Conservation (phyloP, 176 grass and related monocot species). For the Aegilops bicornis region DNA sequence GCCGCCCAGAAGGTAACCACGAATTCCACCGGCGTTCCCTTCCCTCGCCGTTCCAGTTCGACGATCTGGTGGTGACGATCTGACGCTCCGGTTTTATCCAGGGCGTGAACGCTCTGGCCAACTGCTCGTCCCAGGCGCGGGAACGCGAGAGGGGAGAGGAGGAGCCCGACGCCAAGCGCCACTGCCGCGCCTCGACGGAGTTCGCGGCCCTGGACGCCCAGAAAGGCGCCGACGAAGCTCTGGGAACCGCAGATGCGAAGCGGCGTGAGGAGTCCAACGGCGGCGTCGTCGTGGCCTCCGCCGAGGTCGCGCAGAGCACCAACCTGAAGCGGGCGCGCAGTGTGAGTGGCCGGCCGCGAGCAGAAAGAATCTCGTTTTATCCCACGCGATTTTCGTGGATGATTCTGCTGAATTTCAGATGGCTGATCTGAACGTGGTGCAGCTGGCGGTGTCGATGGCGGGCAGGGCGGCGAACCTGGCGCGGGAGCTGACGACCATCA, state of each 20-base stretch:
- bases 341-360: neutral
- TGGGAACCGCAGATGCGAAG: neutral
- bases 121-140: conserved; percentile 20
- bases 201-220: neutral
- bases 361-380: neutral
- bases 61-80: neutral
- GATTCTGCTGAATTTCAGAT: too few relatives aligned
- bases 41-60: neutral
- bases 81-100: neutral
- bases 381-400: too few relatives aligned
- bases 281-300: neutral
- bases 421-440: neutral
- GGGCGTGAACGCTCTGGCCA: conserved; percentile 34
- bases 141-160: conserved; percentile 13
- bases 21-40: too few relatives aligned
- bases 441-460: conserved; percentile 87
- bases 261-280: neutral
- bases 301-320: conserved; percentile 44
- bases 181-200: neutral
- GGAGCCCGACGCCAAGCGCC: conserved; percentile 36
- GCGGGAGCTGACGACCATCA: conserved; percentile 83
- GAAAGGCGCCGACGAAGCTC: too few relatives aligned
- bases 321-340: conserved; percentile 55
- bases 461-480: conserved; percentile 70
- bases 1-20: conserved; percentile 68